Percentiles rank a stretch among this genome's conserved stretches.
Conservation (phyloP, 73 alveolate species). For the Paramecium octaurelia region DNA sequence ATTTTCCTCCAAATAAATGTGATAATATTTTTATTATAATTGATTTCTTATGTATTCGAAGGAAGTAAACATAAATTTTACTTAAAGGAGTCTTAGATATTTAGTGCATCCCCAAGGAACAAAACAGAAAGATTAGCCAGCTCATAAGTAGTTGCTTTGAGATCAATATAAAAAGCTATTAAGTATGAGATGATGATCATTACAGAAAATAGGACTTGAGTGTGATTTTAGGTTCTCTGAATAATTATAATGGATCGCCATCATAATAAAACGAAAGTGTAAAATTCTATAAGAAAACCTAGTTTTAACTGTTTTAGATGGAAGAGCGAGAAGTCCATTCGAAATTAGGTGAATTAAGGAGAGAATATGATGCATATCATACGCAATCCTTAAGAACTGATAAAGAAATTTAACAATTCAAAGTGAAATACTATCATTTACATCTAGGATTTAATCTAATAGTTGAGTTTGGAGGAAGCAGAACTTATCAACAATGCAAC, state of each 20-base stretch:
- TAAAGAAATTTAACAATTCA: constrained; percentile 26
- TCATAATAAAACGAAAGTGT: constrained; percentile 31
- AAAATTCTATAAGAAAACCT: not conserved
- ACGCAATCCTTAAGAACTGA: not conserved
- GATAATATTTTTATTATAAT: not conserved
- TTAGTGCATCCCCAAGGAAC: not conserved
- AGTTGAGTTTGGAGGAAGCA: not conserved
- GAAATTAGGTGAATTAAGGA: constrained; percentile 46
- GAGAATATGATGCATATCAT: constrained; percentile 19
- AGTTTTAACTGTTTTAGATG: not conserved
- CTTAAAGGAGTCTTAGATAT: not conserved
- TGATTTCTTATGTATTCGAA: not conserved
- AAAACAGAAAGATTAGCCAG: not conserved
- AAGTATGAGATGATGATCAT: not conserved
- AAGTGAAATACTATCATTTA: not conserved
- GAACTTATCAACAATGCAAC: not conserved
- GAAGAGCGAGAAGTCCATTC: constrained; percentile 57
- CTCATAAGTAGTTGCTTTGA: constrained; percentile 32
- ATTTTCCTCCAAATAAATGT: not conserved
- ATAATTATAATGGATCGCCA: constrained; percentile 2
- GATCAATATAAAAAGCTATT: constrained; percentile 52
- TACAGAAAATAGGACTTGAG: constrained; percentile 43
- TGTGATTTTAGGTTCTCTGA: constrained; percentile 30
- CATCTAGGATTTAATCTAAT: not conserved
- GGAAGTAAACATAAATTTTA: not conserved